Evolutionary conservation across 179 eudicot species (phyloP), one percentile per base, ranked within the genome.

Genomic region (Spinacia oleracea): DNA sequence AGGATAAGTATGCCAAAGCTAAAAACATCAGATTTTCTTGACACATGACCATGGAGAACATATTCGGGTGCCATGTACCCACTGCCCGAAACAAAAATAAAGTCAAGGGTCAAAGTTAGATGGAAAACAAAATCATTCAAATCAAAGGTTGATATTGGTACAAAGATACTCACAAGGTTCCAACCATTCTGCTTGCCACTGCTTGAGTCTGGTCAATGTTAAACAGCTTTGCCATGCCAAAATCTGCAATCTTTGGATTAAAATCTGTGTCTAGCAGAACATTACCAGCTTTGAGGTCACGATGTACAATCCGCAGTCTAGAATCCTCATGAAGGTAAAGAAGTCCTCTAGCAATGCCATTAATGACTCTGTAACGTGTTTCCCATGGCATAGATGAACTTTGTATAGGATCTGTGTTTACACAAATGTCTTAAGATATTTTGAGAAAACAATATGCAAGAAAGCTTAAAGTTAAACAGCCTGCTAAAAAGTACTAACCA

Each of bases 251-350:
- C 81, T 86, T 84, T 14, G 85, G 81, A 63, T 73, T 81, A 80
- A 83, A 81, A 1, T 86, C 78, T 8, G 62, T 79, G 35, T 86
- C 89, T 62, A 83, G 69, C 16, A 83, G 66, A 35, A 86, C 62
- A 72, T 86, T 86, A 63, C 79, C 83, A 2, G 86, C n/a, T n/a
- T n/a, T n/a, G n/a, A n/a, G n/a, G n/a, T n/a, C n/a, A n/a, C n/a
- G n/a, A n/a, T n/a, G n/a, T 83, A 79, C 74, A 9, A 79, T 70
- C 32, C 77, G 56, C 9, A 83, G 60, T 59, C 80, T 73, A n/a
- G 85, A 86, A 34, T 84, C 87, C 73, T 86, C 85, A 27, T 86
- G 86, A 42, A 86, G 86, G 56, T 86, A 84, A 15, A 77, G 72
- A 6, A 83, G 72, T 48, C 88, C 88, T 68, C 79, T 70, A 4